phyloP scores from a whole-genome alignment of 805 yeast genomes.

The Pichia kluyveri region DNA sequence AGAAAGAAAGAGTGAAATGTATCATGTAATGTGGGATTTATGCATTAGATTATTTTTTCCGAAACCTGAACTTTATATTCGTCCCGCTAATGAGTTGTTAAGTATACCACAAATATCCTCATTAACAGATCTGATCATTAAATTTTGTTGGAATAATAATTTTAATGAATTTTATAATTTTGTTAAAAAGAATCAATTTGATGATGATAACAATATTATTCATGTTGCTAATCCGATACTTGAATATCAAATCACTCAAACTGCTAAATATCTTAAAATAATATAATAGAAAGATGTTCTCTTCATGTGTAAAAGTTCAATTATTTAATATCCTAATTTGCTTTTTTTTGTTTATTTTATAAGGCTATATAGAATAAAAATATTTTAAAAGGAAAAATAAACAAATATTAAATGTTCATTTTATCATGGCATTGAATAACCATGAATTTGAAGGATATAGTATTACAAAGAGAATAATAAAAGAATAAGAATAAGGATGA shows the following conservation, averaged over 20 bases:
- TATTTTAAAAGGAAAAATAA: too few species aligned
- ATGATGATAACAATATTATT: slow-evolving; percentile 11
- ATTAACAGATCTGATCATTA: slow-evolving; percentile 22
- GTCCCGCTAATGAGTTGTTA: slow-evolving; percentile 3
- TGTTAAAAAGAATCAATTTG: slow-evolving; percentile 14
- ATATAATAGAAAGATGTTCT: slow-evolving; percentile 3
- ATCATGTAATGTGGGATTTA: slow-evolving; percentile 17
- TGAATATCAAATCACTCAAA: slow-evolving; percentile 11
- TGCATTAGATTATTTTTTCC: slow-evolving; percentile 12
- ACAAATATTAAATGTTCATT: too few species aligned
- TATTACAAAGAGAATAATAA: background rate
- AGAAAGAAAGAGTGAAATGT: slow-evolving; percentile 10
- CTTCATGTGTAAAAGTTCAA: too few species aligned
- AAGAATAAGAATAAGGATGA: background rate
- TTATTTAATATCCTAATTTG: background rate
- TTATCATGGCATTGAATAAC: too few species aligned
- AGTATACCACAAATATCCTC: slow-evolving; percentile 18
- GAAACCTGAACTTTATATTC: background rate
- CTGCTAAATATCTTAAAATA: slow-evolving; percentile 15
- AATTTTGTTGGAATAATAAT: slow-evolving; percentile 22
- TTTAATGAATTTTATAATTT: slow-evolving; percentile 17
- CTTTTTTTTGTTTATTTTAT: background rate
- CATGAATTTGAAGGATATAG: too few species aligned
- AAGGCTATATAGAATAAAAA: too few species aligned
- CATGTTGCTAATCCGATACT: slow-evolving; percentile 10